Conservation (phyloP, 345 rosid genomes). For the Pistacia integerrima region DNA sequence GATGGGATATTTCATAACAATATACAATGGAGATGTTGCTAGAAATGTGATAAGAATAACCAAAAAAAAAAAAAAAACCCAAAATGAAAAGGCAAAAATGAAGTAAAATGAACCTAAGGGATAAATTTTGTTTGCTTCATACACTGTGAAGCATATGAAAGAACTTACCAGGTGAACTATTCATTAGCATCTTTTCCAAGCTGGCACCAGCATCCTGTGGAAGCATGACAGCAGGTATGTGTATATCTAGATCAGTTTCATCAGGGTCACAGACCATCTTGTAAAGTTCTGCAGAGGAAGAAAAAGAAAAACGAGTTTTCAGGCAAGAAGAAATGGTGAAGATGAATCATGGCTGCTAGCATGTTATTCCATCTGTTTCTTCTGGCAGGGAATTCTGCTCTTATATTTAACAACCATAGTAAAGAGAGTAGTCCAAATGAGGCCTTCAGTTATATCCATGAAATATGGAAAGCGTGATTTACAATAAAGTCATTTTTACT, state of each 20-base stretch:
- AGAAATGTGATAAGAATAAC: neutral
- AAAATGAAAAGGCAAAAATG: too few species aligned
- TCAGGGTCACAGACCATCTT: conserved; percentile 99
- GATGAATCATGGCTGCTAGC: neutral
- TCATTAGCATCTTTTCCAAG: conserved; percentile 65
- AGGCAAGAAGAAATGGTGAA: conserved; percentile 5
- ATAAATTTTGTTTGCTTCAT: neutral
- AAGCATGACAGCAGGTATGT: conserved; percentile 89
- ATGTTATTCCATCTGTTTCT: neutral
- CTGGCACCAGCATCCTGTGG: conserved; percentile 95
- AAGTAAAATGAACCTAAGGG: neutral
- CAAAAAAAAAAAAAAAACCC: neutral
- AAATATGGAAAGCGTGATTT: neutral
- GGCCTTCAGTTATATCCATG: neutral
- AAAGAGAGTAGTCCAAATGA: conserved; percentile 4
- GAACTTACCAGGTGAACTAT: conserved; percentile 62
- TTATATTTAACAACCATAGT: neutral
- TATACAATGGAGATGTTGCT: neutral
- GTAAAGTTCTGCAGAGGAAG: conserved; percentile 68
- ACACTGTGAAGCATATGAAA: neutral
- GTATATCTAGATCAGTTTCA: conserved; percentile 89
- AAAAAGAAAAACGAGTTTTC: conserved; percentile 1
- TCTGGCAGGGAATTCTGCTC: neutral
- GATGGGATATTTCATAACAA: neutral
- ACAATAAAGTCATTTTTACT: neutral